Conservation (phyloP, 805 yeast species). For the Candida namnaoensis region DNA sequence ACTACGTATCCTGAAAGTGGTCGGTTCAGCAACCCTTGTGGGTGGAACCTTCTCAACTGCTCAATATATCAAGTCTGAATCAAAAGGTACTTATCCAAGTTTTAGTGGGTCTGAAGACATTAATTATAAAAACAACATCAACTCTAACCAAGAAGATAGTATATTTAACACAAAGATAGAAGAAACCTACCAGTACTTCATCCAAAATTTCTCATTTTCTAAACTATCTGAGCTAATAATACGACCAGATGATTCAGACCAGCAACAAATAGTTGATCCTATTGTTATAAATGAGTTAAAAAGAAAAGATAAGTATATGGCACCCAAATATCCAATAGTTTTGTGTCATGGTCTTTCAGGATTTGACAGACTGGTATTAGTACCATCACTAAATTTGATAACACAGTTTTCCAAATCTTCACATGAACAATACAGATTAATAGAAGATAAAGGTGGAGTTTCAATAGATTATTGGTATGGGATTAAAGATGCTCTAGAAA, state of each 20-base stretch:
- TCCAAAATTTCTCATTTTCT: no score
- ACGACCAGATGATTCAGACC: no score
- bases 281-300: slow-evolving; percentile 8
- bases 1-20: not conserved
- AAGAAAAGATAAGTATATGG: slow-evolving; percentile 31
- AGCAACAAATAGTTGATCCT: slow-evolving; percentile 1
- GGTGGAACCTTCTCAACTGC: no score
- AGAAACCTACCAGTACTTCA: no score
- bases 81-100: no score
- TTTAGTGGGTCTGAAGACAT: no score
- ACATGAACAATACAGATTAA: slow-evolving; percentile 10
- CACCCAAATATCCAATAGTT: slow-evolving; percentile 68
- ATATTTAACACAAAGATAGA: no score
- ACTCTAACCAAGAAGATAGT: no score
- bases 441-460: slow-evolving; percentile 23
- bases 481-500: slow-evolving; percentile 49
- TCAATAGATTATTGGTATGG: slow-evolving; percentile 79
- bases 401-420: slow-evolving; percentile 6
- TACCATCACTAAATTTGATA: slow-evolving; percentile 30
- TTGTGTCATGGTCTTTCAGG: slow-evolving; percentile 87
- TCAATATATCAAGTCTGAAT: no score
- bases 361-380: slow-evolving; percentile 46
- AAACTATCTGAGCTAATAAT: no score
- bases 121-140: no score
- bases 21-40: not conserved